These are phyloP conservation scores for Coemansia reversa DNA, from an alignment of 192 early-diverging fungal genomes.

Conservation along the genomic window DNA sequence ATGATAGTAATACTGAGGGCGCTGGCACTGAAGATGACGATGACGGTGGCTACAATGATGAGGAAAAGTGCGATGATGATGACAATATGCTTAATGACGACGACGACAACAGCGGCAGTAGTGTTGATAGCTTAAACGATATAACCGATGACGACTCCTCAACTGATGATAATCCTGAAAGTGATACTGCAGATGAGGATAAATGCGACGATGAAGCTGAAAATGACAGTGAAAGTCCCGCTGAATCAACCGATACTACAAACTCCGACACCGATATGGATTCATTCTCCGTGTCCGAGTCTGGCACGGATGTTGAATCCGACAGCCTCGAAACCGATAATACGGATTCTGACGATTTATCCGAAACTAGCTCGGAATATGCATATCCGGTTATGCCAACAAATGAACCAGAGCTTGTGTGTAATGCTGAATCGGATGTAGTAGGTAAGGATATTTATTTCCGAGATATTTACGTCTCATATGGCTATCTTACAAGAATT, in stretches of 20 bases:
- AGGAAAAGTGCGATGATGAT: constrained; percentile 15
- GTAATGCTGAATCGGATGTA: too few relatives aligned
- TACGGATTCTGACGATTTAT: too few relatives aligned
- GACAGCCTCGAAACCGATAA: too few relatives aligned
- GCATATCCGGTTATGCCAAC: too few relatives aligned
- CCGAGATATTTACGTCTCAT: too few relatives aligned
- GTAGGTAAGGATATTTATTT: too few relatives aligned
- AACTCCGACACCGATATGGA: too few relatives aligned
- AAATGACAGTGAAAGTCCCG: not conserved
- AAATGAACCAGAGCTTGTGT: too few relatives aligned
- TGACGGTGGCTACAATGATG: not conserved
- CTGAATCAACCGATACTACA: not conserved
- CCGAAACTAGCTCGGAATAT: too few relatives aligned
- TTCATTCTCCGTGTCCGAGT: too few relatives aligned
- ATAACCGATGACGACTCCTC: not conserved
- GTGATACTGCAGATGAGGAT: not conserved
- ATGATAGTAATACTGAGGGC: constrained; percentile 1
- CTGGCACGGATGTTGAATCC: too few relatives aligned
- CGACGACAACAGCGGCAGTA: not conserved
- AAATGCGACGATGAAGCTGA: not conserved
- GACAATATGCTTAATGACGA: not conserved
- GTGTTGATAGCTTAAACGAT: not conserved
- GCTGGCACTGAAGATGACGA: not conserved
- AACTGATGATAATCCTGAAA: not conserved
- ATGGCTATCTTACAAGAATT: too few relatives aligned